Base-by-base conservation (phyloP, 75 land plant species). In the Isoetes taiwanensis region DNA sequence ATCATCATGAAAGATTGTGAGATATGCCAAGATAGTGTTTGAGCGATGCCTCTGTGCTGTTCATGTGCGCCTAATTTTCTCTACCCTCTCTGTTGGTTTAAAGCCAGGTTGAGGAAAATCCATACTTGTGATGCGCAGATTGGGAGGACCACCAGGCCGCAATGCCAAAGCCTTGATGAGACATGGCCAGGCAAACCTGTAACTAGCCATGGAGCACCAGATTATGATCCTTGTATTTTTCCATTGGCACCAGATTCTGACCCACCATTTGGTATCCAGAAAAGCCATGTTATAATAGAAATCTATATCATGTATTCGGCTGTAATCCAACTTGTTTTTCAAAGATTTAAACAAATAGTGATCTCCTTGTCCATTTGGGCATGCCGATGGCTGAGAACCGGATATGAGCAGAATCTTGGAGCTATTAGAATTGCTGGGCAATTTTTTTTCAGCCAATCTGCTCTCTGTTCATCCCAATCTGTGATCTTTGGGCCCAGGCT, bases 171-270 rank as follows among this genome's bases (percentile, higher is more conserved):
- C 62, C 16, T 76, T 63, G 31, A 87, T 56, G 28, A 87, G 62
- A 60, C 67, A 70, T 3, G 94, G 94, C 94, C 94, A 87, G 28
- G 73, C 76, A 27, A 84, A 73, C 17, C 94, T 89, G 59, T 73
- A 80, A 1, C 89, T 4, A 87, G 55, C 30, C 67, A 69, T 1
- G 56, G 38, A 17, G 77, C 69, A 16, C 70, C 72, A n/a, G n/a
- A n/a, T n/a, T n/a, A n/a, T n/a, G n/a, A n/a, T n/a, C n/a, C n/a
- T n/a, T n/a, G n/a, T n/a, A n/a, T n/a, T n/a, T n/a, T n/a, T n/a
- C n/a, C n/a, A n/a, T n/a, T n/a, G n/a, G n/a, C n/a, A n/a, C n/a
- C n/a, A n/a, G n/a, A n/a, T n/a, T n/a, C n/a, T n/a, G n/a, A n/a
- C n/a, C n/a, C n/a, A n/a, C n/a, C n/a, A n/a, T n/a, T n/a, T n/a